Base-by-base conservation (phyloP, 805 yeast genomes). In the Saitoella complicata region DNA sequence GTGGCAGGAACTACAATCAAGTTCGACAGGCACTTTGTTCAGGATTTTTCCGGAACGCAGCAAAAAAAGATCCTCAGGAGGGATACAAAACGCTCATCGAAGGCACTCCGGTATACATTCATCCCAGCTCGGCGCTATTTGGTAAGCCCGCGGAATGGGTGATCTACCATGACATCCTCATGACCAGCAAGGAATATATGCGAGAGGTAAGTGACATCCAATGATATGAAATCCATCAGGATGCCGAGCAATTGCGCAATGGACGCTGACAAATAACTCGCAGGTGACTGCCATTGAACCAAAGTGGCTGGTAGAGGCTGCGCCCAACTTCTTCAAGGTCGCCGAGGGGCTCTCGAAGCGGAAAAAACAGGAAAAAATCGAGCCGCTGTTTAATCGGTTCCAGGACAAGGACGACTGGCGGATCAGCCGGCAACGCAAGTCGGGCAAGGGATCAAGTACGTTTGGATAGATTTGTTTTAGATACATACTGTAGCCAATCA, bases 131-230 rank as follows among this genome's bases (percentile, higher is more conserved):
- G 0, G 73, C 78, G 0, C 57, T 88, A 32, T 75, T 72, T 54
- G 77, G 75, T 47, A 93, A 91, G 13, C 87, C 86, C 0, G 79
- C 87, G 3, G 79, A 74, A 50, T 65, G 74, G 44, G 66, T 91
- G 5, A 65, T 88, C 10, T 91, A 84, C 58, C 85, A 86, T 55
- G 93, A 88, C 49, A 64, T 88, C 53, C 80, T 88, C 42, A 61
- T 81, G 41, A 88, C 98, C 0, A 73, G 85, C 30, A 83, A 79
- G 58, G 96, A 87, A 63, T 88, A 76, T 60, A 83, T 91, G 85
- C 70, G 79, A 51, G 77, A 86, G 55, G 43, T 41, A 4, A 41
- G 43, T 21, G 21, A 21, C 21, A 21, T 21, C 21, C 2, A 21
- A 21, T 21, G 21, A 21, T 21, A 21, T 2, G 21, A 21, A 21